Evolutionary conservation across 352 stramenopile species (phyloP).

Genomic region (Phytopythium boreale): DNA sequence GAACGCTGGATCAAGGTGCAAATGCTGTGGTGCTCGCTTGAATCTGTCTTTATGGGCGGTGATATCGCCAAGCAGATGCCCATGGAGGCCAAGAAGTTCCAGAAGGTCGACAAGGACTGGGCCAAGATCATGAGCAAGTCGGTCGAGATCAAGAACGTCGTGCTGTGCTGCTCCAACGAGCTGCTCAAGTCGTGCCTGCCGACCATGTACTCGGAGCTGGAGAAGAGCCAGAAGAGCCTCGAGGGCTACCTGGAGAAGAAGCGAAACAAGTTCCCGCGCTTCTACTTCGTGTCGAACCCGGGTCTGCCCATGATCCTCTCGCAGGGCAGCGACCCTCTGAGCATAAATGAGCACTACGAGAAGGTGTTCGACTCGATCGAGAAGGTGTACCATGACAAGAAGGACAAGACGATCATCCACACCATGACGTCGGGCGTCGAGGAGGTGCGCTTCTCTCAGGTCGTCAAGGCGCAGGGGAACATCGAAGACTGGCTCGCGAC

Average conservation of each 20-base stretch:
- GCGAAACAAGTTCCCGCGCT: slow-evolving; percentile 97
- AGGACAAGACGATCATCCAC: slow-evolving; percentile 96
- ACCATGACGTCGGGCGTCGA: slow-evolving; percentile 94
- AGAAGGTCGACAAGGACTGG: slow-evolving; percentile 98
- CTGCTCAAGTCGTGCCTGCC: slow-evolving; percentile 95
- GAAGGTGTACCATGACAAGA: slow-evolving; percentile 97
- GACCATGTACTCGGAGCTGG: slow-evolving; percentile 97
- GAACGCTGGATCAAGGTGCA: slow-evolving; percentile 98
- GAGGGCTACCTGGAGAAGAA: slow-evolving; percentile 99
- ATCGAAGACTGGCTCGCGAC: slow-evolving; percentile 98
- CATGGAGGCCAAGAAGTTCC: slow-evolving; percentile 98
- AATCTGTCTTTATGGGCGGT: slow-evolving; percentile 97
- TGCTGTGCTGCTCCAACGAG: slow-evolving; percentile 94
- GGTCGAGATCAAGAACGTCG: slow-evolving; percentile 89
- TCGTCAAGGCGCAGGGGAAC: slow-evolving; percentile 96
- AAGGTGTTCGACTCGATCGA: slow-evolving; percentile 99
- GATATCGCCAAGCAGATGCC: slow-evolving; percentile 99
- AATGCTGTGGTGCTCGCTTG: slow-evolving; percentile 97
- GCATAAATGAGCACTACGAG: slow-evolving; percentile 99
- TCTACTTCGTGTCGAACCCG: slow-evolving; percentile 99
- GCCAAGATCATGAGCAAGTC: slow-evolving; percentile 97
- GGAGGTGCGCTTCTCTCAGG: slow-evolving; percentile 92
- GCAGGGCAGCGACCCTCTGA: slow-evolving; percentile 95
- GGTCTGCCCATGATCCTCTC: slow-evolving; percentile 97
- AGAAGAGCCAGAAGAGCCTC: slow-evolving; percentile 98